A percentile compares a stretch with the other conserved stretches of the same genome.
These are phyloP conservation scores for Ploettnerulaceae sp. DNA, from an alignment of 2,329 filamentous ascomycete genomes.

Conservation along the genomic window DNA sequence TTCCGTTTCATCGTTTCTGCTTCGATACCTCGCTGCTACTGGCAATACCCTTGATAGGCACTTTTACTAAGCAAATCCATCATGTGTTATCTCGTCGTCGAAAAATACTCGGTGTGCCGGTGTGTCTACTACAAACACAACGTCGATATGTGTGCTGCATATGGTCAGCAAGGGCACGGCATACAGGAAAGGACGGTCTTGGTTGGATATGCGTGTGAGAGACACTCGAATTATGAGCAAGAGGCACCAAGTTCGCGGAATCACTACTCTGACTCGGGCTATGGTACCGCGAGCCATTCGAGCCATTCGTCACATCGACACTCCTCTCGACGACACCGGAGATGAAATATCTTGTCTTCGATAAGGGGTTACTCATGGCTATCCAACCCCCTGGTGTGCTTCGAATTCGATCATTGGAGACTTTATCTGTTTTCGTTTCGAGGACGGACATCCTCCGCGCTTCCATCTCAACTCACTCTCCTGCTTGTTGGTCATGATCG, in stretches of 20 bases:
- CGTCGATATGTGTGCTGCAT: slow-evolving; percentile 60
- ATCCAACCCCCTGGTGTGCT: slow-evolving; percentile 29
- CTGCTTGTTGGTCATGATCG: slow-evolving; percentile 32
- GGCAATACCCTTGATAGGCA: slow-evolving; percentile 10
- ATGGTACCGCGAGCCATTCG: slow-evolving; percentile 31
- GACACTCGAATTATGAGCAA: slow-evolving; percentile 37
- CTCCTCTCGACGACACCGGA: slow-evolving; percentile 27
- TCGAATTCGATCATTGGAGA: slow-evolving; percentile 32
- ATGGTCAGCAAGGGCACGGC: slow-evolving; percentile 57
- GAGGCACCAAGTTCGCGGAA: slow-evolving; percentile 22
- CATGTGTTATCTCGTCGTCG: slow-evolving; percentile 69
- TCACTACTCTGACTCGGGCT: slow-evolving; percentile 34
- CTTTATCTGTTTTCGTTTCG: slow-evolving; percentile 33
- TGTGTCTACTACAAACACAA: slow-evolving; percentile 66
- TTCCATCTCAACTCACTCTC: slow-evolving; percentile 32
- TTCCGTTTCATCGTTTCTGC: slow-evolving; percentile 14
- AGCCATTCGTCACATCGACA: slow-evolving; percentile 30
- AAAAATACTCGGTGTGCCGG: slow-evolving; percentile 64
- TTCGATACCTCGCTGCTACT: slow-evolving; percentile 14
- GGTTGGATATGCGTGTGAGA: slow-evolving; percentile 62
- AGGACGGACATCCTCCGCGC: slow-evolving; percentile 27
- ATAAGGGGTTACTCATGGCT: slow-evolving; percentile 34
- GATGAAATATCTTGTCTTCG: slow-evolving; percentile 36
- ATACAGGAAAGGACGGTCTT: slow-evolving; percentile 63
- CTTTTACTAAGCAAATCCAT: slow-evolving; percentile 22